A percentile compares a stretch with the other conserved stretches of the same genome.
phyloP scores from a whole-genome alignment of 2,329 filamentous ascomycete genomes.

The Penicillium sp. region DNA sequence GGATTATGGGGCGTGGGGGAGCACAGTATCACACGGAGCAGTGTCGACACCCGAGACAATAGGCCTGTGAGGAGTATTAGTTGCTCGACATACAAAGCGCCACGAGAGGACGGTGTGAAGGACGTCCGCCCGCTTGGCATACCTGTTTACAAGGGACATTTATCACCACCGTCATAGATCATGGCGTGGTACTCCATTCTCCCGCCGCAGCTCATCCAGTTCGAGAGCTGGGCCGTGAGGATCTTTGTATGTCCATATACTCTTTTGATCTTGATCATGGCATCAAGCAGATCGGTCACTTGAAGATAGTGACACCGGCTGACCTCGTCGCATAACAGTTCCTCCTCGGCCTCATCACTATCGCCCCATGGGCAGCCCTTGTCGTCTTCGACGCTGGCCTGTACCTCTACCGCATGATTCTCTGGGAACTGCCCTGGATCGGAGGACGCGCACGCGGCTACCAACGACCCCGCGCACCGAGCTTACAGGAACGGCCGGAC shows the following conservation, averaged over 20 bases:
- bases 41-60: slow-evolving; percentile 28
- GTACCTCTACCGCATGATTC: slow-evolving; percentile 60
- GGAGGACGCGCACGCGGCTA: slow-evolving; percentile 51
- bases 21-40: neutral
- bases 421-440: slow-evolving; percentile 57
- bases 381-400: slow-evolving; percentile 65
- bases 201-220: slow-evolving; percentile 56
- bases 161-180: neutral
- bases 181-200: slow-evolving; percentile 70
- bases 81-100: neutral
- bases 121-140: neutral
- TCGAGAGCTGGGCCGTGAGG: slow-evolving; percentile 65
- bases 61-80: neutral
- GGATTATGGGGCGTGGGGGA: slow-evolving; percentile 3
- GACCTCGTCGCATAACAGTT: slow-evolving; percentile 47
- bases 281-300: neutral
- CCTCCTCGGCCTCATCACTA: slow-evolving; percentile 60
- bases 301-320: neutral
- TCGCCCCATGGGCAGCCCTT: slow-evolving; percentile 64
- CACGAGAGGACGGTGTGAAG: neutral
- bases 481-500: slow-evolving; percentile 58
- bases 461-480: slow-evolving; percentile 62
- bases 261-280: neutral
- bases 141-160: neutral
- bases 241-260: slow-evolving; percentile 57